Percentiles rank a stretch among this genome's conserved stretches.
These are phyloP conservation scores for Phytopythium montanum DNA, from an alignment of 352 stramenopile genomes.

Conservation along the genomic window DNA sequence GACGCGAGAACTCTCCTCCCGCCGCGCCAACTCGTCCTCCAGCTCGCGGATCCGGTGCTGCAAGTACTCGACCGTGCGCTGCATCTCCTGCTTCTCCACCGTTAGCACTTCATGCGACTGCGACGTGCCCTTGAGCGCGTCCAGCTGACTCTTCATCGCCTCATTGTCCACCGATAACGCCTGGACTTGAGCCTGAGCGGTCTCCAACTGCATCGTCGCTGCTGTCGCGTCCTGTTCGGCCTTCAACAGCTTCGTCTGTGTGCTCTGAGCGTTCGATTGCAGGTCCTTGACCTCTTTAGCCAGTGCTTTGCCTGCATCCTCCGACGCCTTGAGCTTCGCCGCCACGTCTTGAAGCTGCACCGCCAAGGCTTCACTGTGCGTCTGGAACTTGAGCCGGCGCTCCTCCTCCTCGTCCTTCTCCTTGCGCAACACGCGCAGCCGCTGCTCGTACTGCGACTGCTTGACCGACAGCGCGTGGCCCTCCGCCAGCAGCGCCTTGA, in stretches of 20 bases:
- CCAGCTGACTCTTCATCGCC: conserved; percentile 32
- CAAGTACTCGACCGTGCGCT: conserved; percentile 59
- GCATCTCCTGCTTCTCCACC: conserved; percentile 49
- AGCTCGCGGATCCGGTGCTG: conserved; percentile 52
- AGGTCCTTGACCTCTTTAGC: conserved; percentile 32
- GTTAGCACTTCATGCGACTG: conserved; percentile 49
- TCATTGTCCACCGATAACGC: conserved; percentile 29
- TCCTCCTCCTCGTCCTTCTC: conserved; percentile 81
- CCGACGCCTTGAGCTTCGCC: conserved; percentile 36
- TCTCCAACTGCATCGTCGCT: conserved; percentile 15
- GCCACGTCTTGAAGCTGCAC: conserved; percentile 45
- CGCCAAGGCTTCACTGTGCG: conserved; percentile 41
- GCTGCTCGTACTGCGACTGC: conserved; percentile 67
- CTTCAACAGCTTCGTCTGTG: conserved; percentile 25
- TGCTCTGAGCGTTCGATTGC: conserved; percentile 19
- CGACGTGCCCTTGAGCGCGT: conserved; percentile 32
- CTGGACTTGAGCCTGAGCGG: conserved; percentile 21
- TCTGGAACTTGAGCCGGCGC: conserved; percentile 43
- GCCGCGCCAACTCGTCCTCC: conserved; percentile 44
- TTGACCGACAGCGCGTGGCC: conserved; percentile 75
- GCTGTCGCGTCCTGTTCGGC: conserved; percentile 21
- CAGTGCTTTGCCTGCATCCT: conserved; percentile 50
- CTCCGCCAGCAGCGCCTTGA: conserved; percentile 68
- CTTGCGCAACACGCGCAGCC: conserved; percentile 60
- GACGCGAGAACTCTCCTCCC: conserved; percentile 54